A percentile compares a stretch with the other conserved stretches of the same genome.
These are phyloP conservation scores for Sphagnum fallax DNA, from an alignment of 228 moss, liverwort and hornwort genomes.

Conservation along the genomic window DNA sequence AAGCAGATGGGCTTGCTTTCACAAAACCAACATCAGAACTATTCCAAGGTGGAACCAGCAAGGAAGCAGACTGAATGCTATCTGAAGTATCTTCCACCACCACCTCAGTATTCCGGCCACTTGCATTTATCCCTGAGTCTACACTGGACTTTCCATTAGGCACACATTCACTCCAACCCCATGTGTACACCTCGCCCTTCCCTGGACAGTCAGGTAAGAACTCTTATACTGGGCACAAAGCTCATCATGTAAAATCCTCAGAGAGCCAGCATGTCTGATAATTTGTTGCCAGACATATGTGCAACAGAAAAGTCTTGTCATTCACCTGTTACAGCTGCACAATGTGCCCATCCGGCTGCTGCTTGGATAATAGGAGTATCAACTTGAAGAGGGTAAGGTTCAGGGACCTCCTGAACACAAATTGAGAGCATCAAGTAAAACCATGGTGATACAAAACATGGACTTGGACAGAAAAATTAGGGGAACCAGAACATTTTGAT, in stretches of 20 bases:
- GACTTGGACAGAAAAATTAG: no score
- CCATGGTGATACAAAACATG: not conserved
- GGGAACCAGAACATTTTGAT: not conserved
- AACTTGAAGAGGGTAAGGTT: conserved; percentile 58
- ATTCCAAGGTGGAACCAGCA: conserved; percentile 24
- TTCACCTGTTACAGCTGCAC: conserved; percentile 78
- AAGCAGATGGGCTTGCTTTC: conserved; percentile 32
- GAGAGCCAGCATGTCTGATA: no score
- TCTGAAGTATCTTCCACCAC: conserved; percentile 24
- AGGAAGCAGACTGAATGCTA: conserved; percentile 27
- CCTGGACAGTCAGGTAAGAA: conserved; percentile 31
- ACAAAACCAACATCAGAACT: conserved; percentile 5
- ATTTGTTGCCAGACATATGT: conserved; percentile 7
- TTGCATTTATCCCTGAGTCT: conserved; percentile 6
- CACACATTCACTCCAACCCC: conserved; percentile 95
- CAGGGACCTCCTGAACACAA: conserved; percentile 55
- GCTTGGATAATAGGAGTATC: conserved; percentile 68
- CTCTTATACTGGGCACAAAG: no score
- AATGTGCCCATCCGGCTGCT: conserved; percentile 94
- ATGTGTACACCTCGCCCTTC: conserved; percentile 68
- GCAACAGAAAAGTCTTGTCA: not conserved
- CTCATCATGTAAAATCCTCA: no score
- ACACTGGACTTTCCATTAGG: conserved; percentile 46
- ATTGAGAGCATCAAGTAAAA: conserved; percentile 1
- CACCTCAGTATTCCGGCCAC: conserved; percentile 13